Evolutionary conservation across 495 filamentous ascomycete species (phyloP).

Genomic region (Trichocladium uniseriatum): DNA sequence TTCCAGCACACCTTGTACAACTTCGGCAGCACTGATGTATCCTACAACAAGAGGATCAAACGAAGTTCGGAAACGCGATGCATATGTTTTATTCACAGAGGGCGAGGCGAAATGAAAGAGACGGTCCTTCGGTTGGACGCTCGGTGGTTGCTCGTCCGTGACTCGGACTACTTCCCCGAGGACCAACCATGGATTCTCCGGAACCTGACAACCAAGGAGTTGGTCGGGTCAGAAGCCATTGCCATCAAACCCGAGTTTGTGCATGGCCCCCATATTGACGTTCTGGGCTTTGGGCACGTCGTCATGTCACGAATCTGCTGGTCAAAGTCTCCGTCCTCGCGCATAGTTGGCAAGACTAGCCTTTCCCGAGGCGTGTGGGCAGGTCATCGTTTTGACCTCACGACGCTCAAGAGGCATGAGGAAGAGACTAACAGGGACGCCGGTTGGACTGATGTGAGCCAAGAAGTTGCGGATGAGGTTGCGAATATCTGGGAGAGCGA

Average conservation of each 20-base stretch:
- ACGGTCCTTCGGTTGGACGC: too few species aligned
- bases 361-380: conserved; percentile 18
- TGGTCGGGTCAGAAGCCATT: conserved; percentile 21
- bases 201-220: conserved; percentile 24
- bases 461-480: neutral
- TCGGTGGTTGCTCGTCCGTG: too few species aligned
- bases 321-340: neutral
- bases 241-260: conserved; percentile 15
- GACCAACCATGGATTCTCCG: conserved; percentile 26
- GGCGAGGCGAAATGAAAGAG: too few species aligned
- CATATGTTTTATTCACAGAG: too few species aligned
- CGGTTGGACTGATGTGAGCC: neutral
- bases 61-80: too few species aligned
- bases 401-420: neutral
- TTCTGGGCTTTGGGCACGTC: conserved; percentile 18
- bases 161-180: conserved; percentile 18
- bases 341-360: neutral
- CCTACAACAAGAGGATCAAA: too few species aligned
- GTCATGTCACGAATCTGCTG: conserved; percentile 16
- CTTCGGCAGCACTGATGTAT: too few species aligned
- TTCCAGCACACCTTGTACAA: too few species aligned
- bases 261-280: conserved; percentile 7
- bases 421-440: neutral
- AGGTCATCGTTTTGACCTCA: conserved; percentile 9
- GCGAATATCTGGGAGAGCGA: too few species aligned